Evolutionary conservation across 345 rosid species (phyloP).

Genomic region (Salix dunnii): DNA sequence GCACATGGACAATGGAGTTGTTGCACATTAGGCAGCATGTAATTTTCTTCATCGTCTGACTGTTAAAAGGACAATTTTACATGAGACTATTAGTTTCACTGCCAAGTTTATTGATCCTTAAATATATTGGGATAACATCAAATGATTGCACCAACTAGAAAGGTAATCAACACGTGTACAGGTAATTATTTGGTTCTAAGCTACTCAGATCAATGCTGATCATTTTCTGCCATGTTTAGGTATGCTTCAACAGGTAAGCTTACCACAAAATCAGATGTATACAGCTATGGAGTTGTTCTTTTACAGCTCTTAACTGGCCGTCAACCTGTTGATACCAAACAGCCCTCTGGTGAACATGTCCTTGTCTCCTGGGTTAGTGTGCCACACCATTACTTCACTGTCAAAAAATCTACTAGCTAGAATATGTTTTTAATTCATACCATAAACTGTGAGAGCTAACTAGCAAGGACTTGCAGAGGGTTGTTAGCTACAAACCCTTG

Average conservation of each 20-base stretch:
- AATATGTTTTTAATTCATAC: neutral
- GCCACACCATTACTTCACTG: neutral
- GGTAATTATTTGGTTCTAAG: neutral
- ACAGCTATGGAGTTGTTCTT: constrained; percentile 80
- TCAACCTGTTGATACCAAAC: constrained; percentile 56
- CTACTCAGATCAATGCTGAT: neutral
- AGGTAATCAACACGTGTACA: neutral
- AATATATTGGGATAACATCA: neutral
- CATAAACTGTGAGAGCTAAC: neutral
- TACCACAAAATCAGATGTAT: constrained; percentile 88
- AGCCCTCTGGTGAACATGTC: constrained; percentile 76
- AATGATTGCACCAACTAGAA: neutral
- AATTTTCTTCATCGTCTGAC: constrained; percentile 26
- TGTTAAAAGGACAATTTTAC: neutral
- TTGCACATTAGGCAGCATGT: constrained; percentile 18
- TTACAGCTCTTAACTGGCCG: constrained; percentile 86
- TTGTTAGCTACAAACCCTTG: neutral
- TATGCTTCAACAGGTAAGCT: constrained; percentile 84
- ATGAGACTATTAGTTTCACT: neutral
- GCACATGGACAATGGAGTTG: constrained; percentile 26
- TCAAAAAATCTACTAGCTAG: neutral
- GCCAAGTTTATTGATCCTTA: neutral
- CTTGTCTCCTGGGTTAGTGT: constrained; percentile 86
- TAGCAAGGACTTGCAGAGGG: neutral
- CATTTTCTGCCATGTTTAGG: constrained; percentile 31